Conservation (phyloP, 192 early-diverging fungal genomes). For the Backusella circina region DNA sequence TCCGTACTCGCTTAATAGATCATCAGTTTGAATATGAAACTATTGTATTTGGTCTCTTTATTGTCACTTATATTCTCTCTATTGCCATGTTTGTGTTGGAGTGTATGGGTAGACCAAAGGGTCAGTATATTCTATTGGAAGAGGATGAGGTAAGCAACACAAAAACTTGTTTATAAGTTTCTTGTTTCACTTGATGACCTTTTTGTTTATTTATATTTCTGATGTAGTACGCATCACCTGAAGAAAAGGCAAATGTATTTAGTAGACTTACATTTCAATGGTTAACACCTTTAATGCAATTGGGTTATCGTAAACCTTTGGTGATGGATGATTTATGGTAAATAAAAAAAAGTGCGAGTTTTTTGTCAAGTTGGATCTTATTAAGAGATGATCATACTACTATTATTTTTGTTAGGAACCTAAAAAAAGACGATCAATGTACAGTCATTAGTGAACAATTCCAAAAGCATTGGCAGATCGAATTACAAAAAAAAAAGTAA, state of each 20-base stretch:
- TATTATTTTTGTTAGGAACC: conserved; percentile 36
- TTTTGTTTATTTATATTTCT: background rate
- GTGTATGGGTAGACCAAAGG: conserved; percentile 32
- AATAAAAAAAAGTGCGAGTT: background rate
- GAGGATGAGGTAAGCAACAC: conserved; percentile 25
- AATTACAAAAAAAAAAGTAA: conserved; percentile 52
- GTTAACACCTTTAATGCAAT: conserved; percentile 84
- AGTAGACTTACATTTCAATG: conserved; percentile 82
- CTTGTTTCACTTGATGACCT: background rate
- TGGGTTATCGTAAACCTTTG: conserved; percentile 73
- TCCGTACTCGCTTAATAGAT: conserved; percentile 35
- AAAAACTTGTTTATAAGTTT: background rate
- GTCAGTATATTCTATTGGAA: conserved; percentile 25
- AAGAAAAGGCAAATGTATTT: conserved; percentile 82
- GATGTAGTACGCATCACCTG: conserved; percentile 55
- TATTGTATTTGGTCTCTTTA: conserved; percentile 18
- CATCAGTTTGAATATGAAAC: background rate
- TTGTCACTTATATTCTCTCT: conserved; percentile 31
- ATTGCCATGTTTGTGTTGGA: conserved; percentile 40
- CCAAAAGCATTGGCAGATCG: conserved; percentile 58
- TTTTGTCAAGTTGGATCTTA: background rate
- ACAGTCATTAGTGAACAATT: conserved; percentile 56
- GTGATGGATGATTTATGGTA: conserved; percentile 69
- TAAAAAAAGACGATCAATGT: conserved; percentile 56
- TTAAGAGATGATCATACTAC: background rate